Base-by-base conservation (phyloP, 805 yeast genomes). In the Saturnispora silvae region DNA sequence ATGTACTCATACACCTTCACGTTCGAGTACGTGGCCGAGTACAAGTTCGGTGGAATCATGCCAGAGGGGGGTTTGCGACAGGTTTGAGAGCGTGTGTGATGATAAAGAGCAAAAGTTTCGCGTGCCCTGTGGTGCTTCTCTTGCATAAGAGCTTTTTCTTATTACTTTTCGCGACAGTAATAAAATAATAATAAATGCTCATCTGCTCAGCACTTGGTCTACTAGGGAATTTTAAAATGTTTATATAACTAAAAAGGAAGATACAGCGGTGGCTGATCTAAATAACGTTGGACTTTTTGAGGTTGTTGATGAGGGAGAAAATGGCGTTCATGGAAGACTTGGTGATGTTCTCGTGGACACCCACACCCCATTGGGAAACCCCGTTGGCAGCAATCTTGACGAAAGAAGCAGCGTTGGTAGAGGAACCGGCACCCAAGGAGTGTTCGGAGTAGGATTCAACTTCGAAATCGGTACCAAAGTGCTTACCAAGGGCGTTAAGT, bases 301-400 rank as follows among this genome's bases (percentile, higher is more conserved):
- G 56, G 34, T 62, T 61, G 51, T 81, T 81, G 35, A 81, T 64
- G 40, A 80, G 68, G 15, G 87, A 75, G 30, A 78, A 53, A 44
- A 81, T 67, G 13, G 89, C 73, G 48, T 71, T 68, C 50, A 83
- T 72, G 5, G 94, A 77, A 33, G 96, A 92, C 52, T 78, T 80
- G 19, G 94, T 79, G 38, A 83, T 92, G 61, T 87, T 95, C 60
- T 78, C 89, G 55, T 84, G 79, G 44, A 85, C 75, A 53, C 95
- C 96, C 41, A 87, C 87, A 61, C 96, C 96, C 95, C 96, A 87
- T 42, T 60, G 51, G 10, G 42, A 37, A 10, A 41, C 35, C 10
- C 40, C 51, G 34, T 51, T 62, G 13, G 18, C 32, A 14, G 52
- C 41, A 26, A 58, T 45, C 35, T 45, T 45, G 27, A 87, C 76